Evolutionary conservation across 2,329 filamentous ascomycete genomes (phyloP).

Genomic region (Sphaerulina musiva): DNA sequence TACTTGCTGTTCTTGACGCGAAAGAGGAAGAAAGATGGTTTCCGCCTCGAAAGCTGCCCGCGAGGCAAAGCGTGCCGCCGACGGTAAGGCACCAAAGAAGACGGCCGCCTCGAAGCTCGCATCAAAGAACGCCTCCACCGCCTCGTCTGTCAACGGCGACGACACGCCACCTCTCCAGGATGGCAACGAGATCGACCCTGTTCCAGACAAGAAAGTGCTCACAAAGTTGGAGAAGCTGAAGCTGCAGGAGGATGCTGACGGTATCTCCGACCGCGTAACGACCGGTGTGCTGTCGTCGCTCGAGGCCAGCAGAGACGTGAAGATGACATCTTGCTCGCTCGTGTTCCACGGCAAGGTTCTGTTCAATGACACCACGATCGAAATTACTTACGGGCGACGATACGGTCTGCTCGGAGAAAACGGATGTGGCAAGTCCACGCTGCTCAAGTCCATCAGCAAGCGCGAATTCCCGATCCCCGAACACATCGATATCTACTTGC

Average conservation of each 20-base stretch:
- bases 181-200: constrained; percentile 48
- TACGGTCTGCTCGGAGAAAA: constrained; percentile 97
- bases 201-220: constrained; percentile 54
- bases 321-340: constrained; percentile 86
- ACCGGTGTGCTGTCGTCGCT: constrained; percentile 91
- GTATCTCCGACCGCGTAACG: constrained; percentile 93
- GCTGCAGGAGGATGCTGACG: constrained; percentile 91
- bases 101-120: constrained; percentile 64
- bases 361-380: constrained; percentile 86
- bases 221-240: constrained; percentile 82
- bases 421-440: constrained; percentile 97
- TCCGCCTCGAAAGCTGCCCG: constrained; percentile 64
- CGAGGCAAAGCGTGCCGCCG: constrained; percentile 58
- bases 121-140: constrained; percentile 60
- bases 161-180: constrained; percentile 57
- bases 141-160: constrained; percentile 63
- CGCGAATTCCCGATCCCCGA: constrained; percentile 95
- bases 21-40: constrained; percentile 46
- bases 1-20: not conserved
- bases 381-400: constrained; percentile 84
- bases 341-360: constrained; percentile 98
- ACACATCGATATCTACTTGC: constrained; percentile 94
- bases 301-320: constrained; percentile 81
- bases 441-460: constrained; percentile 87
- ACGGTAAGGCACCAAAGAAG: constrained; percentile 69